Percentiles rank a stretch among this genome's conserved stretches.
phyloP scores from a whole-genome alignment of 2,329 filamentous ascomycete genomes.

The Cercospora citrullina region DNA sequence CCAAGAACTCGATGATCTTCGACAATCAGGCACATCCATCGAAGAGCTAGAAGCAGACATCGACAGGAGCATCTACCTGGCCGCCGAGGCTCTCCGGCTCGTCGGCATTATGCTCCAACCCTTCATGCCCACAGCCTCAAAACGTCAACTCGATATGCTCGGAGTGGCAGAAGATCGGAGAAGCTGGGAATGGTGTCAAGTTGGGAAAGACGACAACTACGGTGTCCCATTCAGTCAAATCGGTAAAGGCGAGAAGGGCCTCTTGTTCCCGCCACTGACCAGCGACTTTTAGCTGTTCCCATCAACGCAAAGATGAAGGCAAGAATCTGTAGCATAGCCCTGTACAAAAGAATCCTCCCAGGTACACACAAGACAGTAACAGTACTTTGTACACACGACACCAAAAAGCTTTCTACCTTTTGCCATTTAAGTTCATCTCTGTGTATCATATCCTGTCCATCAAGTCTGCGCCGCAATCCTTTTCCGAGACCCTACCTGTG shows the following conservation, averaged over 20 bases:
- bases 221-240: conserved; percentile 53
- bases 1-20: conserved; percentile 29
- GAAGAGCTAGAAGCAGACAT: conserved; percentile 45
- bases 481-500: background rate
- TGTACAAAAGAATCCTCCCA: background rate
- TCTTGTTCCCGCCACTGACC: conserved; percentile 54
- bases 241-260: conserved; percentile 46
- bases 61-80: conserved; percentile 66
- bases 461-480: background rate
- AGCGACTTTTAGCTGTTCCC: conserved; percentile 29
- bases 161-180: conserved; percentile 67
- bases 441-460: background rate
- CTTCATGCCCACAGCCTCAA: conserved; percentile 80
- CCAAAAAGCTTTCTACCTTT: background rate
- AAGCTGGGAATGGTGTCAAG: conserved; percentile 60
- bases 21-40: conserved; percentile 26
- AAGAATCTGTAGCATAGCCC: background rate
- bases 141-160: conserved; percentile 71
- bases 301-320: background rate
- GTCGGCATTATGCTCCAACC: conserved; percentile 83
- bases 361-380: background rate
- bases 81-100: conserved; percentile 75
- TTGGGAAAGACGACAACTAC: conserved; percentile 69
- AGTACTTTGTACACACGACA: background rate
- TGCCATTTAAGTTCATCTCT: background rate